Evolutionary conservation across 2,329 filamentous ascomycete species (phyloP), one percentile per base, ranked within the genome.

Genomic region (Talaromyces atroroseus): DNA sequence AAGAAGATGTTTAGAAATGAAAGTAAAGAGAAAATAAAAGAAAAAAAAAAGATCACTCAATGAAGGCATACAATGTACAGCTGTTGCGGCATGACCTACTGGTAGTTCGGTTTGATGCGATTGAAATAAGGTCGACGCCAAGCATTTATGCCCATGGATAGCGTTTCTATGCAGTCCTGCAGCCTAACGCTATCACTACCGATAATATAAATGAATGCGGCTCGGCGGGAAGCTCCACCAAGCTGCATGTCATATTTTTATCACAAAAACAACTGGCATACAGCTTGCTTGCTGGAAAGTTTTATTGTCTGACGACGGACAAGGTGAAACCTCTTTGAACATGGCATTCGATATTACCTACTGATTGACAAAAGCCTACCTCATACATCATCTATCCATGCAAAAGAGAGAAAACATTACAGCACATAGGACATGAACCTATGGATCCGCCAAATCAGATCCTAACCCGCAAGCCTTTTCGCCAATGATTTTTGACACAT

Each of bases 61-160:
- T 7, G 5, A 36, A 16, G 14, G 14, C 11, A 36, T 12, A 36
- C 32, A 36, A 36, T 36, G 32, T 8, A 2, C 29, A 32, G 29
- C 8, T 32, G 29, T 4, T 32, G 11, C 11, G 10, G 29, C 11
- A 32, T 32, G 11, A 32, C 5, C 11, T 5, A 8, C 11, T 34
- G 2, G 14, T n/a, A 21, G 11, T 44, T 6, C n/a, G n/a, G 21
- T 48, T 18, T 23, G 42, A 42, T 42, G 49, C 47, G 54, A 42
- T 56, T 52, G 36, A 52, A 51, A 29, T 56, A 56, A 56, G 44
- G 48, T 48, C 20, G 29, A 47, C 24, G 54, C 54, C 54, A 56
- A 56, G 54, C 48, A 34, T 21, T 51, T 4, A 20, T 54, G 29
- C 23, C 52, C 52, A 47, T 56, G 36, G 32, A 34, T 49, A 11